Percentiles rank a stretch among this genome's conserved stretches.
These are phyloP conservation scores for Hygrophoropsis aurantiaca DNA, from an alignment of 768 basidiomycete species.

Conservation along the genomic window DNA sequence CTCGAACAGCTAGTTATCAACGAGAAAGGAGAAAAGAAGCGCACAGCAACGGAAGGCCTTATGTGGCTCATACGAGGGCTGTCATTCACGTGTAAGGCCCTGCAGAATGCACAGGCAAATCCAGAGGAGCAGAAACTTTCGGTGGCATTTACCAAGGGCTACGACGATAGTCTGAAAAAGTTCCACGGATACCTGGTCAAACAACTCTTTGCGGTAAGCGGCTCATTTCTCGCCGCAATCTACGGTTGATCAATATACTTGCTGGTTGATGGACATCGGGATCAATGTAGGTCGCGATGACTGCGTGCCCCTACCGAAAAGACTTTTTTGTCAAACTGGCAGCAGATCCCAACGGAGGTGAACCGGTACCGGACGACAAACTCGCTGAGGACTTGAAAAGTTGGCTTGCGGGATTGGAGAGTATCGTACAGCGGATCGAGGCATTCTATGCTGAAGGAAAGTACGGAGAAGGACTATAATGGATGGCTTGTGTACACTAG, in stretches of 20 bases:
- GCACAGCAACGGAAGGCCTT: conserved; percentile 85
- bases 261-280: neutral
- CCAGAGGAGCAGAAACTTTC: conserved; percentile 60
- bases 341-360: conserved; percentile 57
- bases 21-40: conserved; percentile 87
- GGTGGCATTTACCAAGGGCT: conserved; percentile 75
- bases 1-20: conserved; percentile 81
- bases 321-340: conserved; percentile 66
- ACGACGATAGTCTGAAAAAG: conserved; percentile 78
- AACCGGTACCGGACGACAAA: conserved; percentile 40
- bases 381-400: conserved; percentile 52
- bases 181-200: conserved; percentile 78
- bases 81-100: conserved; percentile 82
- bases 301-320: conserved; percentile 56
- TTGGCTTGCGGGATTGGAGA: conserved; percentile 63
- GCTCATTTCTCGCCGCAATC: neutral
- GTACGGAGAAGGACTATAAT: conserved; percentile 49
- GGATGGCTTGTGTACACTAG: too few relatives aligned
- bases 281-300: conserved; percentile 50
- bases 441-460: conserved; percentile 55
- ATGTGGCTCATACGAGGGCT: conserved; percentile 93
- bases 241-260: too few relatives aligned
- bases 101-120: conserved; percentile 71
- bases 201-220: conserved; percentile 57
- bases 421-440: conserved; percentile 48